Base-by-base conservation (phyloP, 2,329 filamentous ascomycete genomes). In the Boeremia lycopersici region DNA sequence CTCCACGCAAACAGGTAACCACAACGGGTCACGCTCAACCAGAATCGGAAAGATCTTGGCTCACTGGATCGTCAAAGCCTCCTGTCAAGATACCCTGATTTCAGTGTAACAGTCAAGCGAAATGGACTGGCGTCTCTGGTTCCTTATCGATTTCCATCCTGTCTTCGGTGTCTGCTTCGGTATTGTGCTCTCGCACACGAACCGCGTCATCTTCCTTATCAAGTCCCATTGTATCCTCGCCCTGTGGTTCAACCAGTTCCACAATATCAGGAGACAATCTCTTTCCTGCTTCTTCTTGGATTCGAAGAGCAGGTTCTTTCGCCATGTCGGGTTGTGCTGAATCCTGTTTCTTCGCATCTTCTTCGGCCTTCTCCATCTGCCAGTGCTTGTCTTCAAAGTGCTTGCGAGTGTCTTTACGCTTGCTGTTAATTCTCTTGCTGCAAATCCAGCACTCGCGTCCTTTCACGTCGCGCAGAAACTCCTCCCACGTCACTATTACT, bases 381-480 rank as follows among this genome's bases (percentile, higher is more conserved):
- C 59, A 65, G 47, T 65, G 61, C 23, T 42, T 13, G 3, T 28
- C 40, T 3, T 53, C 42, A 34, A 64, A 65, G 39, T 65, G 61
- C 30, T 44, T 44, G 8, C 41, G 46, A 38, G 56, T 45, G 11
- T 55, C 23, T 31, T 29, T 48, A 8, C 10, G 19, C 46, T 61
- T 61, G 13, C 53, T 59, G 1, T 12, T 1, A 19, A 56, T 40
- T 2, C 0, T 9, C n/a, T 40, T 28, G 3, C 47, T 46, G 29
- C 61, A 65, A 7, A 65, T 54, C 33, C 56, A 52, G 35, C 63
- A 65, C 13, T 52, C 17, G 2, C 50, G 31, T 2, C 59, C 61
- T 23, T 33, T 45, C 6, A 48, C 33, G 0, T 19, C 29, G 13
- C 40, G 40, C 15, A 67, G 41, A 17, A 61, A 65, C 0, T 34